These are phyloP conservation scores for Testicularia cyperi DNA, from an alignment of 1,284 basidiomycete genomes.

Conservation along the genomic window DNA sequence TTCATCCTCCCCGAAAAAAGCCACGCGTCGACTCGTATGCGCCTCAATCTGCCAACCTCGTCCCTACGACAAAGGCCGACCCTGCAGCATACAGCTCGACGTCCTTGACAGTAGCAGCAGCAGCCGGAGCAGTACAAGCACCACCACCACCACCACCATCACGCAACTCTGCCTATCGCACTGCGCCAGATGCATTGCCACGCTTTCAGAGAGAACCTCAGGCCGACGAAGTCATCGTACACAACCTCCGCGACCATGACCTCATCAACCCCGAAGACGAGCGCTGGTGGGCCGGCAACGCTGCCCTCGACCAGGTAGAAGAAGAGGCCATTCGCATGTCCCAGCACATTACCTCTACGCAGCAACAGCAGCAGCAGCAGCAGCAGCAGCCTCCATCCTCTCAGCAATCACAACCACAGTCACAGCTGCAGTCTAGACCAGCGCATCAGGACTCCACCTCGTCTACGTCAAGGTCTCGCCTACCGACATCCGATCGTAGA, in stretches of 20 bases:
- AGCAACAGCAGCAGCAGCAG: neutral
- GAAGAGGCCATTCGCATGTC: slow-evolving; percentile 39
- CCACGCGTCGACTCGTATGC: slow-evolving; percentile 26
- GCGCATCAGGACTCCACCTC: no score
- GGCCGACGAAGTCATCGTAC: slow-evolving; percentile 30
- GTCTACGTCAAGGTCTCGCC: no score
- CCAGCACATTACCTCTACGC: slow-evolving; percentile 21
- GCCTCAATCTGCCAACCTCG: slow-evolving; percentile 10
- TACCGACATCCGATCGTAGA: neutral
- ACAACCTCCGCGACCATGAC: slow-evolving; percentile 22
- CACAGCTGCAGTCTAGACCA: no score
- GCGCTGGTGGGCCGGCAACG: slow-evolving; percentile 30
- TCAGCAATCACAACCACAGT: neutral
- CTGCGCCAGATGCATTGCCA: no score
- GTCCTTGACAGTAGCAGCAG: no score
- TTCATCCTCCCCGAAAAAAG: slow-evolving; percentile 21
- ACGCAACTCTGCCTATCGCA: no score
- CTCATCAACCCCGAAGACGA: slow-evolving; percentile 31
- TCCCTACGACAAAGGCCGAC: no score
- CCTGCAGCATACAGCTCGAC: no score
- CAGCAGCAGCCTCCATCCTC: neutral
- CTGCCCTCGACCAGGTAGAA: slow-evolving; percentile 30
- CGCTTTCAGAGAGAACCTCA: slow-evolving; percentile 14
- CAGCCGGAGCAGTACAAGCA: no score
- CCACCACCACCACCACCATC: no score